These are phyloP conservation scores for Botrytis deweyae DNA, from an alignment of 2,329 filamentous ascomycete species.

Conservation along the genomic window DNA sequence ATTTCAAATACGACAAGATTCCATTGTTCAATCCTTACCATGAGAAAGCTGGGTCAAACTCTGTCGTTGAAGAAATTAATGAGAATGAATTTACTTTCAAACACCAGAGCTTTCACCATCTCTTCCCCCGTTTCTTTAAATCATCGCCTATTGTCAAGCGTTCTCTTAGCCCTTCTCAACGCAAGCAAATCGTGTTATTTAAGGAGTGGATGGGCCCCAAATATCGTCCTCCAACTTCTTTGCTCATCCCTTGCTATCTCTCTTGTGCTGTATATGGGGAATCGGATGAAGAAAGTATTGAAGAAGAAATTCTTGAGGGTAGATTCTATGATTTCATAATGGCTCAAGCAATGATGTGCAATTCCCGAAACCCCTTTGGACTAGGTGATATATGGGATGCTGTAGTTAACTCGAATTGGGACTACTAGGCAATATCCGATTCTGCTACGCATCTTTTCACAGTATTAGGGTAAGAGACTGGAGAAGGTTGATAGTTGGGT, in stretches of 20 bases:
- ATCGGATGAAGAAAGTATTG: not conserved
- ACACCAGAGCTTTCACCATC: too few species aligned
- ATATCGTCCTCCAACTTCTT: not conserved
- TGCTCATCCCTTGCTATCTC: not conserved
- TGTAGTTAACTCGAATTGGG: fast-evolving
- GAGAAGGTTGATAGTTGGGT: too few species aligned
- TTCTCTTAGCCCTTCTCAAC: not conserved
- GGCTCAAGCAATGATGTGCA: fast-evolving
- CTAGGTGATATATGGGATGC: not conserved
- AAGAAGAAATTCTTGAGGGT: not conserved
- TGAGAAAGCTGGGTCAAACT: not conserved
- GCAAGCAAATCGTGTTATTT: not conserved
- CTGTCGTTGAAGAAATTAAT: too few species aligned
- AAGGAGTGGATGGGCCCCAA: not conserved
- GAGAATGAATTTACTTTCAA: too few species aligned
- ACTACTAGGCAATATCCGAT: not conserved
- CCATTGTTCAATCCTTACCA: not conserved
- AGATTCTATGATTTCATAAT: not conserved
- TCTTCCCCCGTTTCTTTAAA: not conserved
- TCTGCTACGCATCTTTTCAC: not conserved
- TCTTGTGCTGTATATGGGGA: not conserved
- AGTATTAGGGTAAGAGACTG: not conserved
- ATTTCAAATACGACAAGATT: not conserved
- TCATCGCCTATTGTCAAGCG: fast-evolving
- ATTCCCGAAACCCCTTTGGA: not conserved